phyloP scores from a whole-genome alignment of 2,329 filamentous ascomycete genomes.

The Fonsecaea pugnacius region DNA sequence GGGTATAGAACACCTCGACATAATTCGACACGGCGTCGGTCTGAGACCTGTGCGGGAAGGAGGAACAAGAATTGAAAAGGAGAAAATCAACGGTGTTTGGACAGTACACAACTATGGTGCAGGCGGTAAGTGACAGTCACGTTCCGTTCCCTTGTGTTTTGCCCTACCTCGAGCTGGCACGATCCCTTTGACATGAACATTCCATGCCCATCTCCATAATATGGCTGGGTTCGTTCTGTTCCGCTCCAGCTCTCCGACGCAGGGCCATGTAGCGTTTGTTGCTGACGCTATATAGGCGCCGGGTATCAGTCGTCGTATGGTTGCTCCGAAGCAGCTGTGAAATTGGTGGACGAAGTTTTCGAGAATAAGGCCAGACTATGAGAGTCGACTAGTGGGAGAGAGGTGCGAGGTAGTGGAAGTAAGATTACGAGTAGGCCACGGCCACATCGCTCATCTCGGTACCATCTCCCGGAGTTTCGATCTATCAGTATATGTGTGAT shows the following conservation, averaged over 20 bases:
- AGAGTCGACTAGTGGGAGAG: neutral
- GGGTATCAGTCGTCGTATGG: constrained; percentile 73
- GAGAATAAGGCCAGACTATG: constrained; percentile 32
- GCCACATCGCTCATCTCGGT: neutral
- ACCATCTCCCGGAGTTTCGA: neutral
- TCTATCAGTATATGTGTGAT: neutral
- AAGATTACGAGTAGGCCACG: constrained; percentile 5
- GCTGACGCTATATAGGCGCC: constrained; percentile 47
- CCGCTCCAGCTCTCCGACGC: neutral
- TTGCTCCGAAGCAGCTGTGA: constrained; percentile 68
- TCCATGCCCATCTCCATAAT: neutral
- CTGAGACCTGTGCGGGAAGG: constrained; percentile 74
- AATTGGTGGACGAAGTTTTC: constrained; percentile 64
- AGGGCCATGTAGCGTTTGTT: constrained; percentile 27
- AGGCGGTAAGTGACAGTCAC: constrained; percentile 60
- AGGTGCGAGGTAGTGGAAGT: neutral
- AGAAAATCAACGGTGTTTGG: constrained; percentile 65
- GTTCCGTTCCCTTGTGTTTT: neutral
- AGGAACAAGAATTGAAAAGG: constrained; percentile 76
- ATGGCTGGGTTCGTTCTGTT: neutral
- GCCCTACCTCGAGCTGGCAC: neutral
- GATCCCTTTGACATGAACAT: neutral
- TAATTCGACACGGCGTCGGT: constrained; percentile 82
- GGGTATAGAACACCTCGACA: constrained; percentile 72
- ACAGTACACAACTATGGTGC: constrained; percentile 69